These are phyloP conservation scores for Phascolomyces articulosus DNA, from an alignment of 371 early-diverging fungal genomes.

Conservation along the genomic window DNA sequence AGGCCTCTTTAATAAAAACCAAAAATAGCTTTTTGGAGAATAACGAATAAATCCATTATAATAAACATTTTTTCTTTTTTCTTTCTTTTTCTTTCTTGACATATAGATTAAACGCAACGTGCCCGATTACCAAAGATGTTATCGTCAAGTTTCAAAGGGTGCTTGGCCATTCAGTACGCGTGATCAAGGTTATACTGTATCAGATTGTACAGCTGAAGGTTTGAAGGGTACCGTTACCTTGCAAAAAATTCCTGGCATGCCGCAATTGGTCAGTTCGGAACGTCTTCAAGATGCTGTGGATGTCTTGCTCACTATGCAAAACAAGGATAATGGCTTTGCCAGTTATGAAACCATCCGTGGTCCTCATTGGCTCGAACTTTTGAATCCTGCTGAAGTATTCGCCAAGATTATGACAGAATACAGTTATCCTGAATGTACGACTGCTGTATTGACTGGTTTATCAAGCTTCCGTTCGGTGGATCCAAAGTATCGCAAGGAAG, in stretches of 20 bases:
- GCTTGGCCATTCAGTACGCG: conserved; percentile 98
- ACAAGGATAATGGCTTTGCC: conserved; percentile 89
- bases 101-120: conserved; percentile 74
- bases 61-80: too few relatives aligned
- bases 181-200: conserved; percentile 93
- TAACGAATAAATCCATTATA: too few relatives aligned
- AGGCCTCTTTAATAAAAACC: too few relatives aligned
- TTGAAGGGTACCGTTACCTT: conserved; percentile 81
- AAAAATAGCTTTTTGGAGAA: too few relatives aligned
- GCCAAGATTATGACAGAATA: conserved; percentile 97
- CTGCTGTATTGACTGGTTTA: conserved; percentile 88
- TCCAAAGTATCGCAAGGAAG: conserved; percentile 81
- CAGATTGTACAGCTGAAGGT: conserved; percentile 97
- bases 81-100: background rate
- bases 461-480: conserved; percentile 74
- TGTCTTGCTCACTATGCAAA: conserved; percentile 91
- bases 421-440: conserved; percentile 96
- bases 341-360: conserved; percentile 89
- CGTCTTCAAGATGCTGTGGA: conserved; percentile 89
- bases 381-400: conserved; percentile 97
- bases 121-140: conserved; percentile 65
- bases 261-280: conserved; percentile 43
- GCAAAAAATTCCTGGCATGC: conserved; percentile 64
- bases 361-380: conserved; percentile 74
- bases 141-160: conserved; percentile 85